A percentile compares a stretch with the other conserved stretches of the same genome.
phyloP scores from a whole-genome alignment of 2,329 filamentous ascomycete species.

The Fusarium dlaminii region DNA sequence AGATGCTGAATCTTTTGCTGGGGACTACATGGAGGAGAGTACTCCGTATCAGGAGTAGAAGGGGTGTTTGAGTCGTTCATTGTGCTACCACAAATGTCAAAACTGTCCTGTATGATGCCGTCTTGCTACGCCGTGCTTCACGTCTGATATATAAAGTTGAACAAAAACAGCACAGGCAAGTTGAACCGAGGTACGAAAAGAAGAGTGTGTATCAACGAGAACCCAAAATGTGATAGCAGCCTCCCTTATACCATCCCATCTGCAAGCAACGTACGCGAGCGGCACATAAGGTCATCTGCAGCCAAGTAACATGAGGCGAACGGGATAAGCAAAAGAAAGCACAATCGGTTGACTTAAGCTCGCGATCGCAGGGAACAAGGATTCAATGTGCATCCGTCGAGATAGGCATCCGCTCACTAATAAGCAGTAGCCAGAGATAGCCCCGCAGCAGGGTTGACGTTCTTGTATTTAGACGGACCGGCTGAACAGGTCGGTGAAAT shows the following conservation, averaged over 20 bases:
- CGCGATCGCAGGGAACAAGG: conserved; percentile 30
- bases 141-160: neutral
- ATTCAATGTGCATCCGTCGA: neutral
- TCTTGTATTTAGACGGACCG: conserved; percentile 16
- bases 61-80: conserved; percentile 40
- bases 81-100: neutral
- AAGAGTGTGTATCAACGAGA: neutral
- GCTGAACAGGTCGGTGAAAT: conserved; percentile 15
- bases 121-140: neutral
- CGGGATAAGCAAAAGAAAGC: neutral
- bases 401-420: conserved; percentile 15
- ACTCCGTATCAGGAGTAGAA: conserved; percentile 61
- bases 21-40: conserved; percentile 58
- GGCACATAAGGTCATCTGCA: conserved; percentile 24
- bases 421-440: conserved; percentile 1
- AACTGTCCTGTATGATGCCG: neutral
- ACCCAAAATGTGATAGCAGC: neutral
- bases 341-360: neutral
- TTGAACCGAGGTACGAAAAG: conserved; percentile 1
- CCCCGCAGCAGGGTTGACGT: neutral
- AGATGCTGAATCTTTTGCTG: conserved; percentile 48
- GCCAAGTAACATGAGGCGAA: conserved; percentile 6
- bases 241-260: conserved; percentile 14
- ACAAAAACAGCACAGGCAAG: neutral
- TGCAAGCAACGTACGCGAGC: conserved; percentile 2